A percentile compares a stretch with the other conserved stretches of the same genome.
phyloP scores from a whole-genome alignment of 2,329 filamentous ascomycete genomes.

The Colletotrichum salicis region DNA sequence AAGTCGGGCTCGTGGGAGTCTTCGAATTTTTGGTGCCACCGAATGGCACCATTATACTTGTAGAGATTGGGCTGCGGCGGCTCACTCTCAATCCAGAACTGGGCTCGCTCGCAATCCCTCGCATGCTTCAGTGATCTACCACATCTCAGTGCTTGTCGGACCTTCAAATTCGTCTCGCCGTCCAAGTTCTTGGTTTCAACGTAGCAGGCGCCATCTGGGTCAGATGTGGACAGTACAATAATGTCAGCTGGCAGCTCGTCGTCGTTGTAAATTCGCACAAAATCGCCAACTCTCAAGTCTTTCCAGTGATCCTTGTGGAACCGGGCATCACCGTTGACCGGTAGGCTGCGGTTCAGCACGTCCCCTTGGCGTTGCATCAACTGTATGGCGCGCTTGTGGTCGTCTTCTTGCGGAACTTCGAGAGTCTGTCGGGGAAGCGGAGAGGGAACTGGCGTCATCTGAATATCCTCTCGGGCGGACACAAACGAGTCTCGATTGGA shows the following conservation, averaged over 20 bases:
- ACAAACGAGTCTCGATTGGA: constrained; percentile 59
- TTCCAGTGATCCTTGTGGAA: constrained; percentile 98
- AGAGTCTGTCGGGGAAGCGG: constrained; percentile 65
- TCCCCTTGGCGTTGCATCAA: constrained; percentile 60
- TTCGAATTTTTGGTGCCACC: constrained; percentile 82
- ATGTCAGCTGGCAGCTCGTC: constrained; percentile 95
- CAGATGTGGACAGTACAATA: constrained; percentile 91
- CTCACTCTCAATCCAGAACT: constrained; percentile 92
- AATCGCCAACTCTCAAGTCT: constrained; percentile 93
- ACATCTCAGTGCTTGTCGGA: constrained; percentile 89
- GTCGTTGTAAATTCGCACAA: constrained; percentile 94
- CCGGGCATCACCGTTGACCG: constrained; percentile 75
- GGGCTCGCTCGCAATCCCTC: constrained; percentile 87
- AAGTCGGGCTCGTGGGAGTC: constrained; percentile 71
- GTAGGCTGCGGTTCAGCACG: constrained; percentile 78
- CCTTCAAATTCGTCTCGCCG: constrained; percentile 97
- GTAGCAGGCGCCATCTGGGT: constrained; percentile 93
- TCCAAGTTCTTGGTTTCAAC: constrained; percentile 98
- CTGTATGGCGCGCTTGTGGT: constrained; percentile 48
- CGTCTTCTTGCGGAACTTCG: constrained; percentile 51
- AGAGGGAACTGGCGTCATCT: constrained; percentile 95
- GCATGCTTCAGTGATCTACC: constrained; percentile 87
- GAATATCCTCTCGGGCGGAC: constrained; percentile 77
- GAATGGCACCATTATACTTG: constrained; percentile 89
- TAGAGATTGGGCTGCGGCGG: constrained; percentile 93